phyloP scores from a whole-genome alignment of 1,284 basidiomycete genomes.

The Chalciporus sp. region DNA sequence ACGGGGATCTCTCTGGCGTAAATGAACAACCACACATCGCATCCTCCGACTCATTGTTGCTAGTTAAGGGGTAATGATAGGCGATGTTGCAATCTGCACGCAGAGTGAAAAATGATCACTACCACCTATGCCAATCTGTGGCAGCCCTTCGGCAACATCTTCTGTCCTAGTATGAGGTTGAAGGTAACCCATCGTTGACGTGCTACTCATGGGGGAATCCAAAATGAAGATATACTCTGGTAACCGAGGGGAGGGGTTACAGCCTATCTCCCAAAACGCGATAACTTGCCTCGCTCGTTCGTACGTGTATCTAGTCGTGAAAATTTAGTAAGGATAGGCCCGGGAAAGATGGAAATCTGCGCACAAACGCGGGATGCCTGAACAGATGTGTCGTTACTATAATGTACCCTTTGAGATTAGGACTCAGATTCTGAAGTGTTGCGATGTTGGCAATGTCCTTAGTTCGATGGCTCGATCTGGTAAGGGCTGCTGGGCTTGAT shows the following conservation, averaged over 20 bases:
- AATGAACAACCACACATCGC: no score
- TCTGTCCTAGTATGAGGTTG: constrained; percentile 64
- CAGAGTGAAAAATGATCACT: constrained; percentile 88
- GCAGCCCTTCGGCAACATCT: constrained; percentile 75
- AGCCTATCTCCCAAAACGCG: background rate
- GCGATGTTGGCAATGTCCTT: constrained; percentile 83
- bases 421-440: constrained; percentile 51
- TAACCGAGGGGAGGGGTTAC: constrained; percentile 17
- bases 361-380: constrained; percentile 86
- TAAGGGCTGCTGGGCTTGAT: constrained; percentile 37
- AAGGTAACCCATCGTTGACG: constrained; percentile 62
- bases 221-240: constrained; percentile 87
- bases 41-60: no score
- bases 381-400: constrained; percentile 88
- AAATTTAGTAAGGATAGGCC: constrained; percentile 5
- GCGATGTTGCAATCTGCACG: constrained; percentile 43
- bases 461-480: constrained; percentile 72
- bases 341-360: constrained; percentile 1
- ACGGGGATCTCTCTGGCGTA: no score
- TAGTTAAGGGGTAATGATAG: constrained; percentile 12
- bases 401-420: constrained; percentile 55
- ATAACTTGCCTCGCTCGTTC: constrained; percentile 73
- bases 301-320: constrained; percentile 69
- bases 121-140: constrained; percentile 75
- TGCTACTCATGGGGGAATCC: constrained; percentile 43